Conservation (phyloP, 352 stramenopile species). For the Phytophthora chlamydospora region DNA sequence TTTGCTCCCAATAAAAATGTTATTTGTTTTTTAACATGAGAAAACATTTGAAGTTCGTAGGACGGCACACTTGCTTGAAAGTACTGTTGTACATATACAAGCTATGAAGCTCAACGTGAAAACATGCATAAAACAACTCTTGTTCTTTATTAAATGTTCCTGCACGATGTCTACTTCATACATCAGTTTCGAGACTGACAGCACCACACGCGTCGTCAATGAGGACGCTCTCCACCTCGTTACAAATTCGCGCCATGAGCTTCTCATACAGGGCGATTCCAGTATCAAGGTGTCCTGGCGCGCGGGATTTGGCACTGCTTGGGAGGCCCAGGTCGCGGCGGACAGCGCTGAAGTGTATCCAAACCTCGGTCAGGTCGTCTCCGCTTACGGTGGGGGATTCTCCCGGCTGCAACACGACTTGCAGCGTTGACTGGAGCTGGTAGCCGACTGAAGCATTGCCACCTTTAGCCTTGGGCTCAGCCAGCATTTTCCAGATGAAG, state of each 20-base stretch:
- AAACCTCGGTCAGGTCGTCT: conserved; percentile 9
- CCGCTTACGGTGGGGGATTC: background rate
- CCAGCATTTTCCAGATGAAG: conserved; percentile 19
- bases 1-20: too few species aligned
- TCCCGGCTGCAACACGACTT: conserved; percentile 5
- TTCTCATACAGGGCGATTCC: conserved; percentile 13
- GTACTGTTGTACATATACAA: too few species aligned
- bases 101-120: too few species aligned
- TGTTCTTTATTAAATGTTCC: too few species aligned
- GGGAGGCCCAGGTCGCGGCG: conserved; percentile 3
- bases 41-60: too few species aligned
- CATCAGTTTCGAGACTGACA: too few species aligned
- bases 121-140: too few species aligned
- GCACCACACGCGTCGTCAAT: conserved; percentile 22
- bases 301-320: conserved; percentile 3
- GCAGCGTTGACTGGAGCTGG: conserved; percentile 11
- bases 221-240: conserved; percentile 25
- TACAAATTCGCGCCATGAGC: conserved; percentile 6
- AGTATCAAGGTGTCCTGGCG: conserved; percentile 11
- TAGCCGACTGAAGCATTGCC: conserved; percentile 12
- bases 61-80: too few species aligned
- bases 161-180: too few species aligned
- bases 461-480: conserved; percentile 9
- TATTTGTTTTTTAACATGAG: too few species aligned
- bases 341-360: conserved; percentile 13